Base-by-base conservation (phyloP, 169 alveolate genomes). In the Theileria equi region DNA sequence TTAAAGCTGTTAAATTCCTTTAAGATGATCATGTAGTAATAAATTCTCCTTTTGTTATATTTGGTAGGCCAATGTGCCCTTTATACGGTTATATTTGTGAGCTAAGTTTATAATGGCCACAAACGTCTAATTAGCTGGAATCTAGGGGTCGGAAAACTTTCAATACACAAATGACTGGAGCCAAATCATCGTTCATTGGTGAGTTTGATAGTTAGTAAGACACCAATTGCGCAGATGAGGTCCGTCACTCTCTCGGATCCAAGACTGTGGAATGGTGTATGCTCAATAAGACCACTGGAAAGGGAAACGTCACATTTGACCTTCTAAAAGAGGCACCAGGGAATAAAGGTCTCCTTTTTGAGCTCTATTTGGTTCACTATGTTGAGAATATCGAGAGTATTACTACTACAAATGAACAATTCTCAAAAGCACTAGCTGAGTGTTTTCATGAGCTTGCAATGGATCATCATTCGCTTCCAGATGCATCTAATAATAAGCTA, bases 361-460 rank as follows among this genome's bases (percentile, higher is more conserved):
- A 60, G 29, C 34, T 60, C 44, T 60, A 38, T 13, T 29, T 60
- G n/a, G 23, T 60, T 45, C 16, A 60, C 25, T 60, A 60, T n/a
- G 10, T 60, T 11, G 70, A 60, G 23, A 44, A 60, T 31, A 6
- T 38, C n/a, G n/a, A n/a, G n/a, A n/a, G n/a, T n/a, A n/a, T n/a
- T n/a, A n/a, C n/a, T n/a, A 38, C 45, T 13, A 38, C 13, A 13
- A 13, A 13, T 13, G 45, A 38, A 38, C 45, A 38, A 13, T 60
- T 60, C 38, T 45, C 16, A 47, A 29, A 60, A n/a, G 17, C 64
- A 11, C 45, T 60, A 25, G 34, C 4, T 1, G 44, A 60, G 31
- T 60, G 68, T 11, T 60, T 60, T 21, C 70, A 60, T 31, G 44
- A 60, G 29, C 40, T 60, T 13, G 19, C 64, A 2, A 25, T 43